Conservation (phyloP, 106 monocot species). For the Phalaenopsis aphrodite region DNA sequence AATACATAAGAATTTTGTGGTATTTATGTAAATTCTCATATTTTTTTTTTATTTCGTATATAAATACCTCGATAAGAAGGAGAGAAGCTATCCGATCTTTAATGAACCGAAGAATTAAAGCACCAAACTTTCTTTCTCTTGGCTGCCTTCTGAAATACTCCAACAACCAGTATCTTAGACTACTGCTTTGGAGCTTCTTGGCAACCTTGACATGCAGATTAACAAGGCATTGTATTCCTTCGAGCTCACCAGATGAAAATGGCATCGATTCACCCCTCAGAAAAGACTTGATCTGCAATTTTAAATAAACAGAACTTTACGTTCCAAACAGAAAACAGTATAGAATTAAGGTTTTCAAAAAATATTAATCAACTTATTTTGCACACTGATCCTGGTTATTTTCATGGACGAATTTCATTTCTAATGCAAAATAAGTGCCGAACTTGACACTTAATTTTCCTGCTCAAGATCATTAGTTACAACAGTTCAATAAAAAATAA, state of each 20-base stretch:
- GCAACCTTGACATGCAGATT: slow-evolving; percentile 67
- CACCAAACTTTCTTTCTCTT: slow-evolving; percentile 49
- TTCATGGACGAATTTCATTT: not conserved
- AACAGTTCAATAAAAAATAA: not conserved
- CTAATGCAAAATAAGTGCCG: not conserved
- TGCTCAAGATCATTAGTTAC: not conserved
- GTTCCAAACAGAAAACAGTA: not conserved
- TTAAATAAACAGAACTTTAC: not conserved
- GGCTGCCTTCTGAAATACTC: slow-evolving; percentile 87
- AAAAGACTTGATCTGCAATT: slow-evolving; percentile 82
- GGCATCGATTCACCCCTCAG: slow-evolving; percentile 68
- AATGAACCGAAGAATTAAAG: slow-evolving; percentile 77
- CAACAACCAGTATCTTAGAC: slow-evolving; percentile 81
- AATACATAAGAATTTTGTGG: too few relatives aligned
- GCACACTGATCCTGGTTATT: not conserved
- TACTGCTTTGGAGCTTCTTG: slow-evolving; percentile 61
- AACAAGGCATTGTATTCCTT: slow-evolving; percentile 56
- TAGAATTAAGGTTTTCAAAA: not conserved
- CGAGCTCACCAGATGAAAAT: slow-evolving; percentile 77
- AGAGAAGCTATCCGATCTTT: slow-evolving; percentile 69
- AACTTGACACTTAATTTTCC: not conserved
- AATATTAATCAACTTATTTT: not conserved
- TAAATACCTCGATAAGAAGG: slow-evolving; percentile 75
- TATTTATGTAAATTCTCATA: too few relatives aligned
- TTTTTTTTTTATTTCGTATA: not conserved